Evolutionary conservation across 2,329 filamentous ascomycete species (phyloP), one percentile per base, ranked within the genome.

Genomic region (Dryadomyces quercivorus): DNA sequence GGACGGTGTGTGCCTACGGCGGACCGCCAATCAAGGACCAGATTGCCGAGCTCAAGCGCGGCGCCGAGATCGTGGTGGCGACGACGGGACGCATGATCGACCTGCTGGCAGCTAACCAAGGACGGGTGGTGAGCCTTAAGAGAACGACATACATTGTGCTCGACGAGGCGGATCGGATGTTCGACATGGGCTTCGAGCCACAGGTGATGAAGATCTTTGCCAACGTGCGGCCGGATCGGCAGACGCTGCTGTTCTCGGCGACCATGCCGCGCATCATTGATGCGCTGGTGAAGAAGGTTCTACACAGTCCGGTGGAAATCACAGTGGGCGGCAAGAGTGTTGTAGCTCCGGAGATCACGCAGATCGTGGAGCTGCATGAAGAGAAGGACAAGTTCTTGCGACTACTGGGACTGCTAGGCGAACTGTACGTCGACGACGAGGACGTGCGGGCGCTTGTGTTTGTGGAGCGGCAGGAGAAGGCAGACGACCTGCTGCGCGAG

Each of bases 181-280:
- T 97, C 66, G 93, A 98, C 67, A 97, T 98, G 93, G 93, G 93
- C 15, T 98, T 98, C 65, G 92, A 95, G 70, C 92, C 93, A 2
- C 93, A 98, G 68, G 91, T 98, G 53, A 93, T 93, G 82, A 96
- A 95, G 69, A 93, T 98, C 56, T 84, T 97, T 65, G 82, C 83
- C 60, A 95, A 93, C 63, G 86, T 95, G 66, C 85, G 93, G 50
- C 91, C 93, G 0, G 88, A 96, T 66, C 84, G 88, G 51, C 93
- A 98, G 66, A 95, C 90, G 0, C 90, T 97, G 52, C 77, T 97
- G 22, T 98, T 97, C 68, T 97, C 93, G 0, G 93, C 93, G 4
- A 98, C 93, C 0, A 95, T 97, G 75, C 93, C 93, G 20, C 83
- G 86, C 49, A 91, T 92, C 59, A 95, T 98, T 76, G 89, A 95